Conservation (phyloP, 176 grass and related monocot species). For the Oryza glumipatula region DNA sequence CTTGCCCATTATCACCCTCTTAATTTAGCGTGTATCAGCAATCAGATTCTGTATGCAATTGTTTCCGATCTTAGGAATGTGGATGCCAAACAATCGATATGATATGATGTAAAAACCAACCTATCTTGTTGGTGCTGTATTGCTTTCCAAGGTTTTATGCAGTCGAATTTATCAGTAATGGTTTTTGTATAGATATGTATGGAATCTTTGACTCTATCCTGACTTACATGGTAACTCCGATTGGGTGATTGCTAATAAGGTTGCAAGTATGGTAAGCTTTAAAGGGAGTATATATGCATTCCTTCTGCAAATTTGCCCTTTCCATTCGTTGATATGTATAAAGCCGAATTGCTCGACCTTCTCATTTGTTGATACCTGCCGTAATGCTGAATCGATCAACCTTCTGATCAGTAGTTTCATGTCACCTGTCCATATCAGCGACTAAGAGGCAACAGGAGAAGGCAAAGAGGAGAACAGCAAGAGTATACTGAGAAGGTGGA, state of each 20-base stretch:
- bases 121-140: neutral
- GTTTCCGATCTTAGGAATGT: constrained; percentile 3
- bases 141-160: constrained; percentile 4
- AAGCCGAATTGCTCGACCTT: neutral
- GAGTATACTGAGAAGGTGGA: neutral
- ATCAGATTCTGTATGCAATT: constrained; percentile 11
- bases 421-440: no score
- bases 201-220: neutral
- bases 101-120: neutral
- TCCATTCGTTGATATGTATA: neutral
- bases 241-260: neutral
- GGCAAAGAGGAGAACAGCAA: neutral
- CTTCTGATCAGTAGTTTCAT: no score
- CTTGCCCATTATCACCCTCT: constrained; percentile 24
- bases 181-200: neutral
- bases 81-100: neutral
- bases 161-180: neutral
- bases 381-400: no score
- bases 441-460: neutral
- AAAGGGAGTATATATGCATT: neutral
- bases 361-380: neutral
- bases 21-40: neutral
- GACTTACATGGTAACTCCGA: constrained; percentile 1
- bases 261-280: constrained; percentile 7
- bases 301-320: neutral